Conservation (phyloP, 306 rosid genomes). For the Citrullus colocynthis region DNA sequence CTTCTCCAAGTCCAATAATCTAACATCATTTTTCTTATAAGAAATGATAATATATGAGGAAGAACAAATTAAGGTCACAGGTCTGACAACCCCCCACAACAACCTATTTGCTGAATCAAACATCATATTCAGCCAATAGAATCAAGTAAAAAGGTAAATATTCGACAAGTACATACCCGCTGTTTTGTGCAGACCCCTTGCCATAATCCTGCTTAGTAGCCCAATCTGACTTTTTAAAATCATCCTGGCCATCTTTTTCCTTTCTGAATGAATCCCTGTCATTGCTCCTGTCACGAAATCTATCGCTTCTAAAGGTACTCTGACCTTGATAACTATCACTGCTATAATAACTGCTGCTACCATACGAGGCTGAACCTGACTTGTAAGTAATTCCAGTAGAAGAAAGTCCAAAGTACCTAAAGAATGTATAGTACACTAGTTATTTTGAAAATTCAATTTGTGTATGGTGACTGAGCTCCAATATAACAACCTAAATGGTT, state of each 20-base stretch:
- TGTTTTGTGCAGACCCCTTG: slow-evolving; percentile 39
- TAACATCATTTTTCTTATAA: not conserved
- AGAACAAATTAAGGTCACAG: not conserved
- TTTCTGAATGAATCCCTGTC: slow-evolving; percentile 50
- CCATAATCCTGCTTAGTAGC: slow-evolving; percentile 27
- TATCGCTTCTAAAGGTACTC: slow-evolving; percentile 31
- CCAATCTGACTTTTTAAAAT: slow-evolving; percentile 32
- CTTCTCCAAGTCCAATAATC: not conserved
- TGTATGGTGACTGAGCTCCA: not conserved
- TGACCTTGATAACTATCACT: slow-evolving; percentile 53
- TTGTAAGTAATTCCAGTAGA: slow-evolving; percentile 74
- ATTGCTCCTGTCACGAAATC: slow-evolving; percentile 40
- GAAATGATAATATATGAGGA: not conserved
- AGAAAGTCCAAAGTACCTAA: slow-evolving; percentile 88
- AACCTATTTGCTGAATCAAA: not conserved
- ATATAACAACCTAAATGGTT: not conserved
- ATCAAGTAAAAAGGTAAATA: not conserved
- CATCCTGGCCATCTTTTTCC: slow-evolving; percentile 40
- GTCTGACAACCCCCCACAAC: not conserved
- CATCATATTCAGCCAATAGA: not conserved
- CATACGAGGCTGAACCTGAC: slow-evolving; percentile 46
- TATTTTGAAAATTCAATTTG: slow-evolving; percentile 12
- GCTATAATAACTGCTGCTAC: slow-evolving; percentile 54
- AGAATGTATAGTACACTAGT: slow-evolving; percentile 9
- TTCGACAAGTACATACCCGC: slow-evolving; percentile 34